phyloP scores from a whole-genome alignment of 2,329 filamentous ascomycete species.

The Lasiodiplodia sp. region DNA sequence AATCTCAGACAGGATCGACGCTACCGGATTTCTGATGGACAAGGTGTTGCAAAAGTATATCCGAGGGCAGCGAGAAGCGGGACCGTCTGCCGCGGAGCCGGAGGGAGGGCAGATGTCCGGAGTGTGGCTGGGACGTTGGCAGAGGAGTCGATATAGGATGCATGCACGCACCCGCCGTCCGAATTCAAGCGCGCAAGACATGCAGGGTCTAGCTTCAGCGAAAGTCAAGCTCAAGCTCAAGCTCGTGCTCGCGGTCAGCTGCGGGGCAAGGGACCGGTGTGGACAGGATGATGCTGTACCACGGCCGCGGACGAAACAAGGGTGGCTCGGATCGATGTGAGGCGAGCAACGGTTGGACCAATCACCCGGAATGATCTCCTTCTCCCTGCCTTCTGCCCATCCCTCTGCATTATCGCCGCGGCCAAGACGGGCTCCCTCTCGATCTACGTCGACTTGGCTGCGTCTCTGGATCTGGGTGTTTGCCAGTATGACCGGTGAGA shows the following conservation, averaged over 20 bases:
- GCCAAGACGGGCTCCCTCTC: no score
- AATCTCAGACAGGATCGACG: background rate
- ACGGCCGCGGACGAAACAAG: constrained; percentile 1
- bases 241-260: constrained; percentile 5
- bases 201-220: constrained; percentile 11
- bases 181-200: constrained; percentile 5
- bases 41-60: background rate
- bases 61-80: background rate
- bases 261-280: background rate
- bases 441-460: no score
- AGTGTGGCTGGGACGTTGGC: background rate
- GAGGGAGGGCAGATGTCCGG: background rate
- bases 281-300: background rate
- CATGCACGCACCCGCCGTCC: constrained; percentile 6
- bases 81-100: background rate
- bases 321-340: background rate
- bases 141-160: background rate
- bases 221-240: background rate
- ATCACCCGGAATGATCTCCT: background rate
- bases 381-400: background rate
- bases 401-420: constrained; percentile 7
- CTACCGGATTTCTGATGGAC: background rate
- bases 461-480: background rate
- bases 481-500: background rate
- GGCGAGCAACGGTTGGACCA: background rate